These are phyloP conservation scores for Daedaleopsis nitida DNA, from an alignment of 768 basidiomycete genomes.

Conservation along the genomic window DNA sequence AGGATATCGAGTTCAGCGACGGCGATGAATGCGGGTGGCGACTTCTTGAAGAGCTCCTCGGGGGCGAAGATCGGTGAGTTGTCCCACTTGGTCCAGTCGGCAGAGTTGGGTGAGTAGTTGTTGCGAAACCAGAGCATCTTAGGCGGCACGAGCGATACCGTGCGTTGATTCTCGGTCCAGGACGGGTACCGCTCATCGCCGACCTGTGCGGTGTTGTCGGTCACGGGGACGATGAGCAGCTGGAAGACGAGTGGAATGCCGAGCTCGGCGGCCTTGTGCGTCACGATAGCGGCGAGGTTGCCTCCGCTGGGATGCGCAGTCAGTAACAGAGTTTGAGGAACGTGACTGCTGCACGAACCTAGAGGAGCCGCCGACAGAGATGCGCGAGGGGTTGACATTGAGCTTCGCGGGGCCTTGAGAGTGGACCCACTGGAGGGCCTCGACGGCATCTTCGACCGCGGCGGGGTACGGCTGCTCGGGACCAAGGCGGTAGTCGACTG, in stretches of 20 bases:
- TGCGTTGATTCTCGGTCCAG: conserved; percentile 59
- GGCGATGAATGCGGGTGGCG: conserved; percentile 62
- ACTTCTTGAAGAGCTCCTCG: conserved; percentile 47
- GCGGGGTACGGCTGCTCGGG: conserved; percentile 73
- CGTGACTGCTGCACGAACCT: conserved; percentile 41
- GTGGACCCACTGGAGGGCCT: conserved; percentile 63
- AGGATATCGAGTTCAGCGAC: conserved; percentile 70
- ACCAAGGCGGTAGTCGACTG: conserved; percentile 72
- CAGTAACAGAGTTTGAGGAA: too few relatives aligned
- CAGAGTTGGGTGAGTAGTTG: conserved; percentile 66
- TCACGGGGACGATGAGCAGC: conserved; percentile 71
- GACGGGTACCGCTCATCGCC: conserved; percentile 40
- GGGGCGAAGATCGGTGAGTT: conserved; percentile 74
- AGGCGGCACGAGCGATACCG: conserved; percentile 59
- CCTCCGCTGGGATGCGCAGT: conserved; percentile 50
- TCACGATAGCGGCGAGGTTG: conserved; percentile 65
- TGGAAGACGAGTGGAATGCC: conserved; percentile 61
- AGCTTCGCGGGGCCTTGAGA: conserved; percentile 48
- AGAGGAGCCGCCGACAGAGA: conserved; percentile 76
- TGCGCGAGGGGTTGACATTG: conserved; percentile 48
- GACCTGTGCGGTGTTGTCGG: conserved; percentile 64
- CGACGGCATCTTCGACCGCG: conserved; percentile 71
- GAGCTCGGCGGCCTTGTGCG: conserved; percentile 60
- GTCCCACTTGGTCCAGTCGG: conserved; percentile 65
- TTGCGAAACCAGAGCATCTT: conserved; percentile 77